Base-by-base conservation (phyloP, 352 stramenopile genomes). In the Globisporangium solare region DNA sequence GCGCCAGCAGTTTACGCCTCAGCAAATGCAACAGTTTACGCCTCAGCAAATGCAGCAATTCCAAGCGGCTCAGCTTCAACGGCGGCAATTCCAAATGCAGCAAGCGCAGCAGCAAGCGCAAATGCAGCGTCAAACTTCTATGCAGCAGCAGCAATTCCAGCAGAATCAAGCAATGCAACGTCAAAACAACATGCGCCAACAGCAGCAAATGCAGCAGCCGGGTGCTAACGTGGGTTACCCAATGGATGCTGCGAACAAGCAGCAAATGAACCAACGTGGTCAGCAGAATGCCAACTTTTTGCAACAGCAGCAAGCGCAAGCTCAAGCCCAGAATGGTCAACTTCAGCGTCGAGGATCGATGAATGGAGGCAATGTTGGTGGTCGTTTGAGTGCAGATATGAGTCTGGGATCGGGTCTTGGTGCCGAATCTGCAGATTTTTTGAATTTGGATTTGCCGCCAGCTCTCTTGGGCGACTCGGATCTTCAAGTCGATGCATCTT, bases 1-100 rank as follows among this genome's bases (percentile, higher is more conserved):
- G 70, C 76, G 79, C 1, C 82, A 92, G 61, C 79, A 91, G 60
- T 80, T 91, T 20, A 89, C 81, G 5, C 81, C 77, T 10, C 80
- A 94, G 63, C 83, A 94, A 45, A 61, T 91, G 61, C 81, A 92
- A 63, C 83, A 92, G 60, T 86, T 85, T 35, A 70, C 71, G 18
- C 63, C 55, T 18, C 61, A 63, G 31, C 66, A 73, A 27, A 57
- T 58, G 50, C 51, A 69, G 31, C 66, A 74, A 21, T 60, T 61
- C 37, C 58, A 70, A 47, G 58, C 47, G 5, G 63, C 48, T 31
- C 70, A 79, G 45, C 61, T 74, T 50, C 68, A 78, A 46, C 61
- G 68, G 54, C 73, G 67, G 63, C 68, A 84, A 47, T 70, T 61
- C 54, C 70, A 80, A 60, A 73, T 79, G 67, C 74, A 83, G 52